These are phyloP conservation scores for Cyclaneusma minus DNA, from an alignment of 2,329 filamentous ascomycete species.

Conservation along the genomic window DNA sequence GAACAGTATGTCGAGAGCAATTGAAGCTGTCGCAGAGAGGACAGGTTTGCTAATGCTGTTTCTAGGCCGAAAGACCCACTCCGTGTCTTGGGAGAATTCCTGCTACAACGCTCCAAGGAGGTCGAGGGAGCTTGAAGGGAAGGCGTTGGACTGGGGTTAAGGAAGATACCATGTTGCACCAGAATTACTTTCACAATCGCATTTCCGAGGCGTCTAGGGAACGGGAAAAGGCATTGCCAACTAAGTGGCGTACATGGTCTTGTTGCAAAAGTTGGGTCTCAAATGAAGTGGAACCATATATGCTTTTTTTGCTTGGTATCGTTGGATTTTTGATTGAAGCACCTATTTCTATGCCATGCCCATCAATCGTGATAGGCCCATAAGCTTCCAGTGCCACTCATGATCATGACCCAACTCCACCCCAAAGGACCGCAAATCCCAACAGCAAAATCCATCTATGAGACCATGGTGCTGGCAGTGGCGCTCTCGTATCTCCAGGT, in stretches of 20 bases:
- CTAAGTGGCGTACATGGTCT: not conserved
- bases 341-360: conserved; percentile 3
- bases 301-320: not conserved
- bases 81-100: conserved; percentile 52
- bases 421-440: conserved; percentile 9
- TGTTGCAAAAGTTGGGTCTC: not conserved
- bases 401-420: conserved; percentile 15
- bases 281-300: not conserved
- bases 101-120: conserved; percentile 53
- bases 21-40: not conserved
- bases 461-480: conserved; percentile 86
- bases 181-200: not conserved
- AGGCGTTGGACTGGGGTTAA: conserved; percentile 1
- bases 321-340: conserved; percentile 1
- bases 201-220: not conserved
- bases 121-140: conserved; percentile 27
- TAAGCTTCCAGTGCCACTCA: too few species aligned
- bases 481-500: conserved; percentile 99
- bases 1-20: conserved; percentile 55
- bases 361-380: conserved; percentile 1
- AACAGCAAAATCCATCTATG: conserved; percentile 39
- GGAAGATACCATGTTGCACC: not conserved
- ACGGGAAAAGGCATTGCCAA: conserved; percentile 2
- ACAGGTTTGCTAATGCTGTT: conserved; percentile 2
- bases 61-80: conserved; percentile 51